A percentile compares a stretch with the other conserved stretches of the same genome.
These are phyloP conservation scores for Cercophora scortea DNA, from an alignment of 495 filamentous ascomycete genomes.

Conservation along the genomic window DNA sequence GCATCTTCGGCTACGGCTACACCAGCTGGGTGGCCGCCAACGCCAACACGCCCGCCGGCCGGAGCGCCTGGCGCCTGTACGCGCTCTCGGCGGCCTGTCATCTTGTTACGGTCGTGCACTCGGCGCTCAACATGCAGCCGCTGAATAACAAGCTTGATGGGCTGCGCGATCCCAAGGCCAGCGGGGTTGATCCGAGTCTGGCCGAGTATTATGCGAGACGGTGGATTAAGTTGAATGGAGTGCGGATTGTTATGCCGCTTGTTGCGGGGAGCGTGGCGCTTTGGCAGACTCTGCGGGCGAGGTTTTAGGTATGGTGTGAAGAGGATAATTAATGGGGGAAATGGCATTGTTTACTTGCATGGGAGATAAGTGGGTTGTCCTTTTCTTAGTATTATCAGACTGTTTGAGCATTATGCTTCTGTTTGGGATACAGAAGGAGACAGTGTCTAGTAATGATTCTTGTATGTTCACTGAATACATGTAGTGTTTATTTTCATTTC, in stretches of 20 bases:
- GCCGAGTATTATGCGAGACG: slow-evolving; percentile 29
- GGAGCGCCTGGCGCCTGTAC: slow-evolving; percentile 33
- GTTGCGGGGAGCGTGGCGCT: slow-evolving; percentile 34
- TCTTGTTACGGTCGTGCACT: slow-evolving; percentile 37
- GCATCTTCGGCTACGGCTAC: slow-evolving; percentile 39
- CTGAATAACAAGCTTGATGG: slow-evolving; percentile 38
- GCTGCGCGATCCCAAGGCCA: slow-evolving; percentile 21
- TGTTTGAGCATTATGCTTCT: no score
- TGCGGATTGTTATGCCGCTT: slow-evolving; percentile 30
- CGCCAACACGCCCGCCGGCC: not conserved
- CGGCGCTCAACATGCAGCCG: slow-evolving; percentile 43
- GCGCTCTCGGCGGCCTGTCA: slow-evolving; percentile 32
- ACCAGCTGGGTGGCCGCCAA: slow-evolving; percentile 18
- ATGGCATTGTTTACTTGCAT: not conserved
- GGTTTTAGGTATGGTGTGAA: no score
- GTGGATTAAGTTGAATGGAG: slow-evolving; percentile 30
- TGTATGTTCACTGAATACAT: no score
- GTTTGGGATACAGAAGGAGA: no score
- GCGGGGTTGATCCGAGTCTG: slow-evolving; percentile 18
- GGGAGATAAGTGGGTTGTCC: not conserved
- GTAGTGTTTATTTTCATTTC: no score
- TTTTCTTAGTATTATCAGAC: no score
- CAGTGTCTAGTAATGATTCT: no score
- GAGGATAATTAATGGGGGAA: no score
- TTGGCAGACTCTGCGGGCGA: slow-evolving; percentile 17